phyloP scores from a whole-genome alignment of 2,329 filamentous ascomycete species.

The Pseudogymnoascus sp. region DNA sequence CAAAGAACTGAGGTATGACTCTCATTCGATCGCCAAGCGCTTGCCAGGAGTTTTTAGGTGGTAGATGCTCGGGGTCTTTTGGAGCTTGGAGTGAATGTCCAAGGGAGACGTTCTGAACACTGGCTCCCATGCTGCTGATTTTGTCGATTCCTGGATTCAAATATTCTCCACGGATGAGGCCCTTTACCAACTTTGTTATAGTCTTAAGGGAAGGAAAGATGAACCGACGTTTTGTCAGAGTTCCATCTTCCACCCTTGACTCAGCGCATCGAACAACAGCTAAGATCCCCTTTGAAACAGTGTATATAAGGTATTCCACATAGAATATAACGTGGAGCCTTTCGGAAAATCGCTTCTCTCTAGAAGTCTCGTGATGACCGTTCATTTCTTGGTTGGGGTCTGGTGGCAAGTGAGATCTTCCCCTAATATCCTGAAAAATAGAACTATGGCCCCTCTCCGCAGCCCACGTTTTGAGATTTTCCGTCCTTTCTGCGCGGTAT shows the following conservation, averaged over 20 bases:
- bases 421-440: conserved; percentile 12
- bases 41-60: conserved; percentile 50
- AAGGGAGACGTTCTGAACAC: conserved; percentile 41
- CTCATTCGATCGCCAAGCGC: conserved; percentile 51
- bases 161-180: conserved; percentile 44
- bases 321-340: conserved; percentile 61
- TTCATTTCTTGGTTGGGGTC: conserved; percentile 35
- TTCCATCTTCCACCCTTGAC: conserved; percentile 49
- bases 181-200: conserved; percentile 52
- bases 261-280: conserved; percentile 59
- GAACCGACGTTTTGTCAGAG: conserved; percentile 48
- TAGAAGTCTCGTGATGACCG: conserved; percentile 33
- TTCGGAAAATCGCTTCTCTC: conserved; percentile 41
- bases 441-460: conserved; percentile 30
- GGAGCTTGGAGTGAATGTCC: conserved; percentile 51
- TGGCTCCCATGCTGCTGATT: conserved; percentile 40
- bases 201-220: conserved; percentile 54
- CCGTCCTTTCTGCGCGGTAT: conserved; percentile 44
- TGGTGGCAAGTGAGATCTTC: conserved; percentile 5
- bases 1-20: conserved; percentile 46
- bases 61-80: conserved; percentile 63
- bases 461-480: conserved; percentile 42
- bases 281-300: conserved; percentile 48
- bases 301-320: conserved; percentile 58
- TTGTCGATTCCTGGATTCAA: conserved; percentile 36